phyloP scores from a whole-genome alignment of 192 early-diverging fungal genomes.

The Linnemannia zychae region DNA sequence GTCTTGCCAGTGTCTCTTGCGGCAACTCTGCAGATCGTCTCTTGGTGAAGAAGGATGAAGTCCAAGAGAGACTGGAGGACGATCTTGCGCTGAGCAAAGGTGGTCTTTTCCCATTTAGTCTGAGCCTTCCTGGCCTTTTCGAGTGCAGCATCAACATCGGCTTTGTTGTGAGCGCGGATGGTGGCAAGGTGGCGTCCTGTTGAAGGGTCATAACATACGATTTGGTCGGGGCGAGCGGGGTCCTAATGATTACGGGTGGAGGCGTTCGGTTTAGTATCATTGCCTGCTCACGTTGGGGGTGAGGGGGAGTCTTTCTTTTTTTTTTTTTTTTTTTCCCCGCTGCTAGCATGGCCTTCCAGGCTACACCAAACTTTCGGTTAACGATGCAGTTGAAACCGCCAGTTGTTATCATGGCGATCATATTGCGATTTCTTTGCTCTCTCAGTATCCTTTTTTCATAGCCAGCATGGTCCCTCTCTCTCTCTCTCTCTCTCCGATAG shows the following conservation, averaged over 20 bases:
- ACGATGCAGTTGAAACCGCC: no score
- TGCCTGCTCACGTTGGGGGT: background rate
- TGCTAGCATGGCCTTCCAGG: no score
- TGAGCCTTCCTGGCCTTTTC: slow-evolving; percentile 74
- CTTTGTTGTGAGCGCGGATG: slow-evolving; percentile 67
- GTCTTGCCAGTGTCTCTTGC: slow-evolving; percentile 88
- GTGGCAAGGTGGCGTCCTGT: slow-evolving; percentile 80
- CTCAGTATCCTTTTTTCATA: no score
- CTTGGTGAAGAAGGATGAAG: slow-evolving; percentile 80
- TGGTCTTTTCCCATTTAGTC: slow-evolving; percentile 73
- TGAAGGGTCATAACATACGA: slow-evolving; percentile 89
- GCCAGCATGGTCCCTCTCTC: no score
- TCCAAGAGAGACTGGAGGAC: slow-evolving; percentile 80
- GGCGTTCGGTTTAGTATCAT: background rate
- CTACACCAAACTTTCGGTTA: no score
- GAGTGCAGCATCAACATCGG: slow-evolving; percentile 71
- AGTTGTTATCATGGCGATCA: no score
- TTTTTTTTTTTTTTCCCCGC: no score
- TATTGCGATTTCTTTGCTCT: no score
- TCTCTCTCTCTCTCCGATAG: no score
- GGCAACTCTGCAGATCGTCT: slow-evolving; percentile 79
- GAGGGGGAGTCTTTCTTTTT: no score
- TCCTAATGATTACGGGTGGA: slow-evolving; percentile 46
- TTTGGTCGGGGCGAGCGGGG: slow-evolving; percentile 62
- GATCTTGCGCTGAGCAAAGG: slow-evolving; percentile 78